Base-by-base conservation (phyloP, 441 rosid genomes). In the Viola pubescens region DNA sequence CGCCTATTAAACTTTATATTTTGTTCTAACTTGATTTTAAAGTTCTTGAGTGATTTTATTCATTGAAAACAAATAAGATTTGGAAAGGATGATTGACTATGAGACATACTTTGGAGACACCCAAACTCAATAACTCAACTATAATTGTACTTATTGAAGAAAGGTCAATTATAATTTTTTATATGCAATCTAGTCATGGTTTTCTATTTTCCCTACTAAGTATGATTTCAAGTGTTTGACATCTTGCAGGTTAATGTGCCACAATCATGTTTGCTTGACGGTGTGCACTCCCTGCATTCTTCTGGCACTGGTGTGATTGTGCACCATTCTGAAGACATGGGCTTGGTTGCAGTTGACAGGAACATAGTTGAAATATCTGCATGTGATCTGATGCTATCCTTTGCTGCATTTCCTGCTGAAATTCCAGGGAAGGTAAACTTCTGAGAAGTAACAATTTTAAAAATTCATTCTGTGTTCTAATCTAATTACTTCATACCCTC, bases 381-480 rank as follows among this genome's bases (percentile, higher is more conserved):
- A 44, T 86, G 90, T 55, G 99, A 94, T 74, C 88, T 94, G 84
- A 85, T 94, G 88, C 63, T 90, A 75, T 90, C 99, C 13, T 94
- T 94, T 73, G 91, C 97, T 67, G 99, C 97, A 64, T 90, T 78
- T 75, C 97, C 99, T 48, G 82, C 90, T 67, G 99, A 94, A 83
- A 82, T 90, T 79, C 97, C 97, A 14, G 99, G 97, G 63, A 90
- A 90, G 96, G 97, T 94, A 75, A 74, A 62, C 38, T 57, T 63
- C 64, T 42, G 39, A 46, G 39, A 38, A 54, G 52, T 45, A 56
- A 52, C 40, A 44, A 64, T 58, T 10, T 53, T 51, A 48, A 56
- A 63, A 45, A 34, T 8, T 12, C 6, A 19, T 52, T 16, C 19
- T 60, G 7, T 44, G 11, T 50, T 50, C 45, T 26, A 62, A 73